These are phyloP conservation scores for Wickerhamomyces strasburgensis DNA, from an alignment of 805 yeast species.

Conservation along the genomic window DNA sequence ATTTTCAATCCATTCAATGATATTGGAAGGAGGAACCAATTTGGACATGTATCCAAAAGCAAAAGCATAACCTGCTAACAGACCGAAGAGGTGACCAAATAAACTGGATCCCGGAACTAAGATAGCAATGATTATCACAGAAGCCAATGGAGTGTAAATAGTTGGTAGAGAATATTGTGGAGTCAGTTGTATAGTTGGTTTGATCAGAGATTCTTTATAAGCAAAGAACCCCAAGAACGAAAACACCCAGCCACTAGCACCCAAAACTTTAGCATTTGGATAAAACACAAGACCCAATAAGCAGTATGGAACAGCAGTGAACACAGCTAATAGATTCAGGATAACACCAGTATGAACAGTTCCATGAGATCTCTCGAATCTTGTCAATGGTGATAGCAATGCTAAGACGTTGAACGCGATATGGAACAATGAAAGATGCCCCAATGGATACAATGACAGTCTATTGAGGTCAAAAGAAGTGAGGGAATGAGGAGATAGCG, in stretches of 20 bases:
- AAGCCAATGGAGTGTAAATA: conserved; percentile 47
- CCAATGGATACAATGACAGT: conserved; percentile 63
- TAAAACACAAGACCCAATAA: conserved; percentile 35
- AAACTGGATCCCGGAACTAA: conserved; percentile 64
- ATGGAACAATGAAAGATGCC: conserved; percentile 60
- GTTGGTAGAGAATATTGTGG: conserved; percentile 52
- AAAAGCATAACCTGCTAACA: conserved; percentile 60
- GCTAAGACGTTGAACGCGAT: conserved; percentile 54
- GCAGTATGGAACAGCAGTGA: conserved; percentile 43
- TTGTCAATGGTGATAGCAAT: conserved; percentile 53
- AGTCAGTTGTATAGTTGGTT: conserved; percentile 37
- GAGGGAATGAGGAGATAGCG: conserved; percentile 53
- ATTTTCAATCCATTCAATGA: conserved; percentile 60
- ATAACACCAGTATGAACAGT: conserved; percentile 83
- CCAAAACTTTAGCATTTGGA: conserved; percentile 52
- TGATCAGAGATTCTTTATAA: conserved; percentile 36
- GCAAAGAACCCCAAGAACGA: conserved; percentile 60
- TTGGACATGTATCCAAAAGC: conserved; percentile 51
- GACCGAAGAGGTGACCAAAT: conserved; percentile 68
- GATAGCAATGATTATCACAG: conserved; percentile 44
- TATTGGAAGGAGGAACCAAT: conserved; percentile 60
- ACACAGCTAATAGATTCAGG: conserved; percentile 63
- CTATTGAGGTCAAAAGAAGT: conserved; percentile 35
- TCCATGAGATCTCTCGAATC: conserved; percentile 70
- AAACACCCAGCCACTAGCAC: conserved; percentile 71